These are phyloP conservation scores for Termitomyces sp. DNA, from an alignment of 768 basidiomycete genomes.

Conservation along the genomic window DNA sequence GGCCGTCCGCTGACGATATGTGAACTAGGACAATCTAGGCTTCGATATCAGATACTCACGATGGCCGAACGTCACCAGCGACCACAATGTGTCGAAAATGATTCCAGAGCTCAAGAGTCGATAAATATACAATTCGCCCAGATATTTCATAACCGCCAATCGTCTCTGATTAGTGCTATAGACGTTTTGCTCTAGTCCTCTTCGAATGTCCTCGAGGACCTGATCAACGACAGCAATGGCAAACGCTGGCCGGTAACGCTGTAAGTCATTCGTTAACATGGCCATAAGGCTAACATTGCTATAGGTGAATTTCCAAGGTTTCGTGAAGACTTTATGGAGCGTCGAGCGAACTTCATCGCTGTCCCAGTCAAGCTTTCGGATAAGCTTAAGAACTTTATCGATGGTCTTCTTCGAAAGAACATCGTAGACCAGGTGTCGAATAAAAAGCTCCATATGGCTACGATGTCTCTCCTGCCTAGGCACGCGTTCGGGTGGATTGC, in stretches of 20 bases:
- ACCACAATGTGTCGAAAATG: constrained; percentile 94
- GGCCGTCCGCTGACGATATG: constrained; percentile 68
- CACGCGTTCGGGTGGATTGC: constrained; percentile 93
- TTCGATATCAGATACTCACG: constrained; percentile 51
- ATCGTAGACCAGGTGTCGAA: constrained; percentile 92
- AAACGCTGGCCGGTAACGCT: constrained; percentile 90
- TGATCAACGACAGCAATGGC: constrained; percentile 88
- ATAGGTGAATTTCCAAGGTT: constrained; percentile 97
- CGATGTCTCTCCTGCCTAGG: constrained; percentile 85
- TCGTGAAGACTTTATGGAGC: constrained; percentile 90
- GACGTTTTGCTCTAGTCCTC: constrained; percentile 89
- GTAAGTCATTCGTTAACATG: constrained; percentile 92
- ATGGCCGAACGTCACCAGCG: constrained; percentile 92
- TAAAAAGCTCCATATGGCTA: constrained; percentile 85
- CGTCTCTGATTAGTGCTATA: constrained; percentile 95
- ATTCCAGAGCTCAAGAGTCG: constrained; percentile 84
- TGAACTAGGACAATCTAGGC: constrained; percentile 2
- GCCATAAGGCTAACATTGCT: constrained; percentile 86
- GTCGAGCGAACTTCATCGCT: constrained; percentile 55
- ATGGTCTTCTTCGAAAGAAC: constrained; percentile 91
- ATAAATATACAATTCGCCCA: constrained; percentile 97
- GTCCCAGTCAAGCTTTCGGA: constrained; percentile 98
- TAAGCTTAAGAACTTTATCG: constrained; percentile 90
- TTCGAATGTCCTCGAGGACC: constrained; percentile 87
- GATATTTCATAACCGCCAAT: constrained; percentile 88